A percentile compares a stretch with the other conserved stretches of the same genome.
Evolutionary conservation across 2,329 filamentous ascomycete genomes (phyloP).

Genomic region (Lasiodiplodia citricola): DNA sequence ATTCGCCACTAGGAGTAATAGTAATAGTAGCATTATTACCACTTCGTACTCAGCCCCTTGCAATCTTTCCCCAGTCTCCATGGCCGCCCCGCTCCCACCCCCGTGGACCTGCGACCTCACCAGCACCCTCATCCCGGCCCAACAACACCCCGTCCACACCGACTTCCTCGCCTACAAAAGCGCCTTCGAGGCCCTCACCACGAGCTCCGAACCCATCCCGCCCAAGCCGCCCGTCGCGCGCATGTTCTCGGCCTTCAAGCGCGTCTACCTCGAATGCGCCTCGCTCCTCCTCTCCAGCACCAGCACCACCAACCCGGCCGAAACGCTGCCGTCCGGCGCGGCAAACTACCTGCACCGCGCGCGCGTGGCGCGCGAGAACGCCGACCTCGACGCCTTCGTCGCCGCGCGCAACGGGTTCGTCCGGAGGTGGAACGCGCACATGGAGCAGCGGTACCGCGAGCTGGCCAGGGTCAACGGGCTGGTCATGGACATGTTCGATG

Average conservation of each 20-base stretch:
- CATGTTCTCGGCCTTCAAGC: constrained; percentile 43
- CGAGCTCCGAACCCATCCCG: constrained; percentile 27
- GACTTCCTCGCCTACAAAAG: constrained; percentile 34
- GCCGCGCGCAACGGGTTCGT: constrained; percentile 37
- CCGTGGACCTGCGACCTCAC: background rate
- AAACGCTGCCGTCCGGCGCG: constrained; percentile 26
- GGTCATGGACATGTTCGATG: background rate
- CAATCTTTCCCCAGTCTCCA: background rate
- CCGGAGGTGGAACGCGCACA: constrained; percentile 36
- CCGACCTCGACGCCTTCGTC: constrained; percentile 38
- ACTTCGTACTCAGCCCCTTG: background rate
- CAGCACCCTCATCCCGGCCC: constrained; percentile 27
- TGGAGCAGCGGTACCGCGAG: constrained; percentile 28
- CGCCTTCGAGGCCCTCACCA: constrained; percentile 34
- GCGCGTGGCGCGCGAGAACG: constrained; percentile 41
- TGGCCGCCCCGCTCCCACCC: background rate
- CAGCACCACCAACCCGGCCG: background rate
- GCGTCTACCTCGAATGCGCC: constrained; percentile 37
- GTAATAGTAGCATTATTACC: background rate
- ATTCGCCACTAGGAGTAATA: background rate
- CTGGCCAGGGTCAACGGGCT: constrained; percentile 7
- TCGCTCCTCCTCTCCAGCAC: constrained; percentile 26
- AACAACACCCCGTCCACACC: constrained; percentile 22
- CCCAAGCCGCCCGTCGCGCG: constrained; percentile 35
- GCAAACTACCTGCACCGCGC: constrained; percentile 41